A percentile compares a stretch with the other conserved stretches of the same genome.
Conservation (phyloP, 306 rosid species). For the Rubus idaeus region DNA sequence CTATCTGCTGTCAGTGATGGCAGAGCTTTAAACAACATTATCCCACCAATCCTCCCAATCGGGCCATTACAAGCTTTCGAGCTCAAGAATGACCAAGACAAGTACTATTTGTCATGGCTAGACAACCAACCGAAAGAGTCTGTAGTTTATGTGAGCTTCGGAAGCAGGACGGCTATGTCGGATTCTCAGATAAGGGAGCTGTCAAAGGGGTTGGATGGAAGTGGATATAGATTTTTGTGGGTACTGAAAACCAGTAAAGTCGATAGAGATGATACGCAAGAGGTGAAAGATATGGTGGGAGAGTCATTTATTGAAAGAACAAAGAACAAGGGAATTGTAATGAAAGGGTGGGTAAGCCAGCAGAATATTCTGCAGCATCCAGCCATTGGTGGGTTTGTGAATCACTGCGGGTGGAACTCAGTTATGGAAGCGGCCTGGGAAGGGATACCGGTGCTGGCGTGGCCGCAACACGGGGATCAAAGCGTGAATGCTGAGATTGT, state of each 20-base stretch:
- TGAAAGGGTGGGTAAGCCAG: conserved; percentile 34
- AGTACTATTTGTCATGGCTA: conserved; percentile 20
- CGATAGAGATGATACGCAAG: conserved; percentile 23
- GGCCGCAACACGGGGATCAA: conserved; percentile 34
- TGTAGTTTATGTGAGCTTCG: conserved; percentile 27
- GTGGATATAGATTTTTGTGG: conserved; percentile 29
- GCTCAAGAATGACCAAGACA: neutral
- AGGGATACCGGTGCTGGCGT: conserved; percentile 27
- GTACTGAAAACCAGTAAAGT: conserved; percentile 17
- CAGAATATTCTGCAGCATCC: conserved; percentile 19
- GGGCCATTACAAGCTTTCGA: conserved; percentile 17
- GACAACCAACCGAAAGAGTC: conserved; percentile 19
- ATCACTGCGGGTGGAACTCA: conserved; percentile 34
- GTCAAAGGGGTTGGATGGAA: conserved; percentile 17
- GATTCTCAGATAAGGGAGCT: conserved; percentile 19
- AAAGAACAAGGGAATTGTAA: neutral
- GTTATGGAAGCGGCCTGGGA: conserved; percentile 21
- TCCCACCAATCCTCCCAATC: conserved; percentile 27
- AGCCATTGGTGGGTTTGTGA: conserved; percentile 23
- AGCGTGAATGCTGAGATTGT: conserved; percentile 23
- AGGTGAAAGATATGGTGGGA: conserved; percentile 19
- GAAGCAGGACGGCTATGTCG: conserved; percentile 29
- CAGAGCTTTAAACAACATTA: conserved; percentile 1
- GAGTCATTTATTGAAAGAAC: conserved; percentile 24
- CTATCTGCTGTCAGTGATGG: conserved; percentile 7